phyloP scores from a whole-genome alignment of 2,329 filamentous ascomycete species.

The Xylariaceae sp. region DNA sequence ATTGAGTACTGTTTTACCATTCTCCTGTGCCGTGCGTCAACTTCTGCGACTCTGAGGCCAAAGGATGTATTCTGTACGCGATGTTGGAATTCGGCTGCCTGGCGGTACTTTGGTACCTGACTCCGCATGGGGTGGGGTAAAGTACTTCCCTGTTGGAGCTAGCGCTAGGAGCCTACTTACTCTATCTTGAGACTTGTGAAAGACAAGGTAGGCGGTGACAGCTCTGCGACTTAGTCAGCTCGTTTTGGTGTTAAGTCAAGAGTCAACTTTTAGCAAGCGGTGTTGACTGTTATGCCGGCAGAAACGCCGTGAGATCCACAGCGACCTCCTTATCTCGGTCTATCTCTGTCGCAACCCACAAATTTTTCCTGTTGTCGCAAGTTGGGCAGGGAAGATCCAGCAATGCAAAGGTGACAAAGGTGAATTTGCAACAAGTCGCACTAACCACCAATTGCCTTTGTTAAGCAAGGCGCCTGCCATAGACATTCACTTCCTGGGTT shows the following conservation, averaged over 20 bases:
- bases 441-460: too few relatives aligned
- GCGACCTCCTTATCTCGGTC: slow-evolving; percentile 10
- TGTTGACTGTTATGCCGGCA: slow-evolving; percentile 3
- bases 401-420: neutral
- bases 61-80: too few relatives aligned
- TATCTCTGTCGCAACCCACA: slow-evolving; percentile 15
- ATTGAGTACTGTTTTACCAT: too few relatives aligned
- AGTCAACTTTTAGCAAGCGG: slow-evolving; percentile 5
- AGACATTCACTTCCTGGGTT: neutral
- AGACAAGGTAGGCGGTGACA: neutral
- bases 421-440: too few relatives aligned
- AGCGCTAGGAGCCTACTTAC: too few relatives aligned
- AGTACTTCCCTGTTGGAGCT: too few relatives aligned
- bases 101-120: too few relatives aligned
- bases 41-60: too few relatives aligned
- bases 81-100: too few relatives aligned
- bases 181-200: too few relatives aligned
- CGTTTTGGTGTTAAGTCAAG: neutral
- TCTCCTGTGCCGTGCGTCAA: too few relatives aligned
- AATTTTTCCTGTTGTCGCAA: slow-evolving; percentile 14
- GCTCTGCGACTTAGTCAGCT: neutral
- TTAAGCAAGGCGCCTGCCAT: neutral
- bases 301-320: slow-evolving; percentile 5
- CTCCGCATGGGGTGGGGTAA: too few relatives aligned
- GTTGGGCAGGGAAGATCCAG: neutral